A percentile compares a stretch with the other conserved stretches of the same genome.
phyloP scores from a whole-genome alignment of 805 yeast species.

The Wickerhamiella kazuoi region DNA sequence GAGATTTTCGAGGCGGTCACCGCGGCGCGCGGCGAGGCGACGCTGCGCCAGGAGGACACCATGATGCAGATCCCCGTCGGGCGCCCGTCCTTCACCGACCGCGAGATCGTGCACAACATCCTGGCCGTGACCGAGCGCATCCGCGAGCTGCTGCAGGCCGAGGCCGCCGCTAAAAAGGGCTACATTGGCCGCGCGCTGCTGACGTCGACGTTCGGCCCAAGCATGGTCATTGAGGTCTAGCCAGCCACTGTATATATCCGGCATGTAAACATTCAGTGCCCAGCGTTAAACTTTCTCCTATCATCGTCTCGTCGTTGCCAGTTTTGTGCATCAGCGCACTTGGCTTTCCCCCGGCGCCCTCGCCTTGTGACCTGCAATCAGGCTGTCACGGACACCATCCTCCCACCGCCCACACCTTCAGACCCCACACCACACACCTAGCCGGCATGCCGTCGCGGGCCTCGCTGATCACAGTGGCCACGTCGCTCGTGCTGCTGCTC shows the following conservation, averaged over 20 bases:
- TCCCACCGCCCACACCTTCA: no score
- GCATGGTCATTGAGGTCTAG: conserved; percentile 43
- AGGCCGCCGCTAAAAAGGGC: conserved; percentile 22
- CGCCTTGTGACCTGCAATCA: no score
- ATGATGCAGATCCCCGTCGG: conserved; percentile 55
- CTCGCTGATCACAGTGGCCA: conserved; percentile 1
- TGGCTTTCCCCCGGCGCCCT: no score
- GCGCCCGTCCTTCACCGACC: conserved; percentile 58
- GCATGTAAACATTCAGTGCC: no score
- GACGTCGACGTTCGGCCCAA: conserved; percentile 63
- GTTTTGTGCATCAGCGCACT: no score
- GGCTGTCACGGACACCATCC: no score
- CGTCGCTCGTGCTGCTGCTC: conserved; percentile 13
- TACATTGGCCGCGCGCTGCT: conserved; percentile 51
- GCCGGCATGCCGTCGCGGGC: conserved; percentile 1
- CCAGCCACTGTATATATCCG: no score
- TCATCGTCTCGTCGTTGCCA: no score
- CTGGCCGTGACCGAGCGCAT: conserved; percentile 49
- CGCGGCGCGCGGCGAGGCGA: conserved; percentile 45
- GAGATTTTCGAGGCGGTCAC: conserved; percentile 38
- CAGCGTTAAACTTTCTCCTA: no score
- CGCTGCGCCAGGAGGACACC: conserved; percentile 58
- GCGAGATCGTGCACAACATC: conserved; percentile 55
- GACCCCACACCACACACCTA: background rate
- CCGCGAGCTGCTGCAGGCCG: conserved; percentile 23